phyloP scores from a whole-genome alignment of 1,284 basidiomycete genomes.

The Marasmius fiardii region DNA sequence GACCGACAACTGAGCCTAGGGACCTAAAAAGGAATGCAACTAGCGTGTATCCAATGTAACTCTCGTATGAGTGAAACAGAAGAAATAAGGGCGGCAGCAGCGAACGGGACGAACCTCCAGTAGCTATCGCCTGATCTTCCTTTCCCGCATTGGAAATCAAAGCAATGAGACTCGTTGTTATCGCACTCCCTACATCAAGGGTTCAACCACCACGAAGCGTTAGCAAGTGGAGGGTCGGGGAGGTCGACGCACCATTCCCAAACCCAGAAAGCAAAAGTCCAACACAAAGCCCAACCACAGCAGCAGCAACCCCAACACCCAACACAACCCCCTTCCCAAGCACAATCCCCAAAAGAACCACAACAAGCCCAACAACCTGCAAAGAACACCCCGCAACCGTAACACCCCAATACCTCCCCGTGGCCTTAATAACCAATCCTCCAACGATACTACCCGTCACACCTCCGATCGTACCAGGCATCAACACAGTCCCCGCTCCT shows the following conservation, averaged over 20 bases:
- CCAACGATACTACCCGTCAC: constrained; percentile 47
- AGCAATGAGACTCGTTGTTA: constrained; percentile 56
- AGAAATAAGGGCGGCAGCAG: background rate
- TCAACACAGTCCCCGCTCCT: constrained; percentile 47
- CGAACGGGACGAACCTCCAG: constrained; percentile 49
- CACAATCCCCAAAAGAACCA: no score
- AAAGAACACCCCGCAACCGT: constrained; percentile 40
- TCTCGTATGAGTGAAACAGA: no score
- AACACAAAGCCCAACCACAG: no score
- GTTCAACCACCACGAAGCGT: no score
- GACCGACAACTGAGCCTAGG: constrained; percentile 53
- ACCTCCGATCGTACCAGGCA: constrained; percentile 43
- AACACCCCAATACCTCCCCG: constrained; percentile 52
- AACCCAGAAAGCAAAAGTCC: no score
- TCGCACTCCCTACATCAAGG: constrained; percentile 39
- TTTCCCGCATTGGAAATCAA: constrained; percentile 60
- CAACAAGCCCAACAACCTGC: constrained; percentile 37
- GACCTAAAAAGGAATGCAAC: constrained; percentile 66
- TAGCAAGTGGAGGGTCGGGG: no score
- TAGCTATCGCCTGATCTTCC: constrained; percentile 60
- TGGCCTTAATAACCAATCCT: constrained; percentile 53
- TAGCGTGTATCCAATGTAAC: constrained; percentile 20
- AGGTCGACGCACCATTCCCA: no score
- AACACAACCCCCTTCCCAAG: constrained; percentile 35
- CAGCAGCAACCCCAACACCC: constrained; percentile 36